Percentiles rank a stretch among this genome's conserved stretches.
These are phyloP conservation scores for Ammopiptanthus mongolicus DNA, from an alignment of 306 rosid species.

Conservation along the genomic window DNA sequence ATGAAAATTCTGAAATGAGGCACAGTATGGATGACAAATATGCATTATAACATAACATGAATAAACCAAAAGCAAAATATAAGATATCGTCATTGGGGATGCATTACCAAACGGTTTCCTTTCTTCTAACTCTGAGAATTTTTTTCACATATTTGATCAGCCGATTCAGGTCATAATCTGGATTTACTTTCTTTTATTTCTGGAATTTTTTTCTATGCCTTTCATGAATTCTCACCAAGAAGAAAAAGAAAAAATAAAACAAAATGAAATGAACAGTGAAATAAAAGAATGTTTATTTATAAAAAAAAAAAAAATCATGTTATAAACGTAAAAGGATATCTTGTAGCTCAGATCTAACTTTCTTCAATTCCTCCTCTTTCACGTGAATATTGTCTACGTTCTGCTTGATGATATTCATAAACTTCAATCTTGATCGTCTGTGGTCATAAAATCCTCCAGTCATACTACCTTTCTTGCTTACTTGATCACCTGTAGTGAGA, in stretches of 20 bases:
- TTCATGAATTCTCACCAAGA: not conserved
- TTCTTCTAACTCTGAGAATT: not conserved
- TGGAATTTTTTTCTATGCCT: not conserved
- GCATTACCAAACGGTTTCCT: not conserved
- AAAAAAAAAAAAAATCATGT: not conserved
- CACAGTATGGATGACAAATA: not conserved
- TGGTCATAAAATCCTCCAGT: constrained; percentile 98
- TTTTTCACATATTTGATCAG: not conserved
- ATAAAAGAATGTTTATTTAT: not conserved
- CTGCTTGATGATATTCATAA: constrained; percentile 63
- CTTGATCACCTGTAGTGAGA: constrained; percentile 79
- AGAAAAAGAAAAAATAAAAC: not conserved
- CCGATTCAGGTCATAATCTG: not conserved
- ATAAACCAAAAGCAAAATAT: no score
- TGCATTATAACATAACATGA: not conserved
- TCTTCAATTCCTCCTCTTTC: constrained; percentile 63
- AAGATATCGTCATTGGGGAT: not conserved
- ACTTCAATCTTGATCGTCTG: constrained; percentile 85
- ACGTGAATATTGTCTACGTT: constrained; percentile 41
- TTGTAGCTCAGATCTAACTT: constrained; percentile 60
- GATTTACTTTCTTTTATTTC: not conserved
- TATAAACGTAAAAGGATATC: constrained; percentile 66
- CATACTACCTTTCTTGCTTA: constrained; percentile 99
- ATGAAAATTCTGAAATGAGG: not conserved
- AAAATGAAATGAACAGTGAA: not conserved